These are phyloP conservation scores for Hordeum vulgare DNA, from an alignment of 176 grass and related monocot genomes.

Conservation along the genomic window DNA sequence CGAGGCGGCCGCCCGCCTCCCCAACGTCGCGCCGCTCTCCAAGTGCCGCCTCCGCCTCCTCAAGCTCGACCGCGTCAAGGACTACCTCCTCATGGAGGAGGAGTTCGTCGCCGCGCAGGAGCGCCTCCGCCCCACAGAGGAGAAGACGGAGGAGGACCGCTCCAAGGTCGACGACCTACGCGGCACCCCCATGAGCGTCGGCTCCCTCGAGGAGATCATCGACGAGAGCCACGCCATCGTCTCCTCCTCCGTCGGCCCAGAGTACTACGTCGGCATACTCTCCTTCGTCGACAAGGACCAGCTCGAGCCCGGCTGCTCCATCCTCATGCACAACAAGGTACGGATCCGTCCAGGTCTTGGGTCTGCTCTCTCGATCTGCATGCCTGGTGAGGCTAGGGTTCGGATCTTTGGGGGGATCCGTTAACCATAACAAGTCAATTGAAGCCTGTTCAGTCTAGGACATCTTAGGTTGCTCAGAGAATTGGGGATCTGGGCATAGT, in stretches of 20 bases:
- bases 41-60: constrained; percentile 85
- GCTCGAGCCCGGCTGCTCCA: constrained; percentile 80
- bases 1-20: constrained; percentile 71
- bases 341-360: background rate
- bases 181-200: constrained; percentile 84
- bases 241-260: constrained; percentile 73
- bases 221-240: constrained; percentile 89
- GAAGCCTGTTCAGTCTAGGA: background rate
- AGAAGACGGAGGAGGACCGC: constrained; percentile 84
- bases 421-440: background rate
- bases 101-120: constrained; percentile 85
- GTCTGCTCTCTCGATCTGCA: background rate
- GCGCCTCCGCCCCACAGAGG: constrained; percentile 73
- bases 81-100: constrained; percentile 91
- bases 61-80: constrained; percentile 91
- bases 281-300: constrained; percentile 93
- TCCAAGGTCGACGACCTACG: constrained; percentile 85
- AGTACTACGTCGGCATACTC: constrained; percentile 82
- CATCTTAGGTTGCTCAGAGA: background rate
- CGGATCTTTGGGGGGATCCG: background rate
- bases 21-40: constrained; percentile 68
- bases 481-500: background rate
- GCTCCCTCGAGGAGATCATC: constrained; percentile 85
- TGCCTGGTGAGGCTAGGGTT: background rate
- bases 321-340: constrained; percentile 93